These are phyloP conservation scores for Russula vinacea DNA, from an alignment of 768 basidiomycete species.

Conservation along the genomic window DNA sequence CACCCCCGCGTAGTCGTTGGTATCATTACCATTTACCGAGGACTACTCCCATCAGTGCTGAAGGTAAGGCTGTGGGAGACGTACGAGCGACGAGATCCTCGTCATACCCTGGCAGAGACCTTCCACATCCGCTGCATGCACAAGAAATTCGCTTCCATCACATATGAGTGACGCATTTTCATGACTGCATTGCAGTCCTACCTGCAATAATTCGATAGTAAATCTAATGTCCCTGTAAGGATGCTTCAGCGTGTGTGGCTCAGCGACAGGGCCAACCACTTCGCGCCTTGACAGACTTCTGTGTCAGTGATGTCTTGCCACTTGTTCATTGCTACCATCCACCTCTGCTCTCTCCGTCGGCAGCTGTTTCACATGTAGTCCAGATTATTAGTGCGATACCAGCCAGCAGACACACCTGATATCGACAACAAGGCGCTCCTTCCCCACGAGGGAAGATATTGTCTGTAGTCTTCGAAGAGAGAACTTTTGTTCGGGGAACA, in stretches of 20 bases:
- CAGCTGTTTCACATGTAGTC: slow-evolving; percentile 55
- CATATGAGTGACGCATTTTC: slow-evolving; percentile 13
- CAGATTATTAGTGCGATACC: not conserved
- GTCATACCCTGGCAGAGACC: slow-evolving; percentile 94
- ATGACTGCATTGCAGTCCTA: slow-evolving; percentile 32
- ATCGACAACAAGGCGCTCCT: slow-evolving; percentile 91
- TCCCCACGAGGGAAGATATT: slow-evolving; percentile 65
- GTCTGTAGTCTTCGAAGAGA: slow-evolving; percentile 64
- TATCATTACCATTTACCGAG: slow-evolving; percentile 86
- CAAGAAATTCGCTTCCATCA: slow-evolving; percentile 72
- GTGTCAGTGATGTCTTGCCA: slow-evolving; percentile 97
- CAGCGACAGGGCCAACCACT: slow-evolving; percentile 17
- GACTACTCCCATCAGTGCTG: slow-evolving; percentile 44
- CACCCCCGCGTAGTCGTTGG: slow-evolving; percentile 98
- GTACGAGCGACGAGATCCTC: slow-evolving; percentile 76
- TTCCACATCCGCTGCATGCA: slow-evolving; percentile 99
- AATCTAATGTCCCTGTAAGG: slow-evolving; percentile 66
- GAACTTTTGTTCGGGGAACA: slow-evolving; percentile 85
- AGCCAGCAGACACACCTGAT: slow-evolving; percentile 61
- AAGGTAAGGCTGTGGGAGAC: slow-evolving; percentile 21
- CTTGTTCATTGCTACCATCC: slow-evolving; percentile 98
- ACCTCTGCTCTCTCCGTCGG: slow-evolving; percentile 66
- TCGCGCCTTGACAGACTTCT: slow-evolving; percentile 76
- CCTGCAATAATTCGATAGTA: slow-evolving; percentile 83
- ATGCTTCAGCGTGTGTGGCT: not conserved